These are phyloP conservation scores for Viridothelium virens DNA, from an alignment of 495 filamentous ascomycete species.

Conservation along the genomic window DNA sequence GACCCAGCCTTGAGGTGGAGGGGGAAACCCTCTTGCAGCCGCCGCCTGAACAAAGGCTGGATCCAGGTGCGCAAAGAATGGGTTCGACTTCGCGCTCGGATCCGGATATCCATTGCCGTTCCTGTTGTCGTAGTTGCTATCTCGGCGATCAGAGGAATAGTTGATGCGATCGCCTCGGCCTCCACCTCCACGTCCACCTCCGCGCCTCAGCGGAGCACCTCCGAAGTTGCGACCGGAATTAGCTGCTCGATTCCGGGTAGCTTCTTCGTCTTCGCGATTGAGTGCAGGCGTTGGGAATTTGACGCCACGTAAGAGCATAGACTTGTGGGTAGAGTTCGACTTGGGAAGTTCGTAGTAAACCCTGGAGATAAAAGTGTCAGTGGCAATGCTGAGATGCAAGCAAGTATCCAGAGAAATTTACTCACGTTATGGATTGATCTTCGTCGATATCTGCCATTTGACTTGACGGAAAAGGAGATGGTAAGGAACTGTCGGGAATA, in stretches of 20 bases:
- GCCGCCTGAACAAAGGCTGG: slow-evolving; percentile 23
- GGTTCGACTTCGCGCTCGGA: background rate
- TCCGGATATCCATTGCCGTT: slow-evolving; percentile 18
- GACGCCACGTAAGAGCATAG: slow-evolving; percentile 83
- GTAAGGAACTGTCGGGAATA: slow-evolving; percentile 62
- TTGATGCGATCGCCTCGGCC: slow-evolving; percentile 22
- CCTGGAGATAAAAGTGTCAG: slow-evolving; percentile 41
- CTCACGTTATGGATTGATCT: slow-evolving; percentile 75
- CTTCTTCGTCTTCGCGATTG: slow-evolving; percentile 62
- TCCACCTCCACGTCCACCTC: slow-evolving; percentile 13
- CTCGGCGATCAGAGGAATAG: slow-evolving; percentile 14
- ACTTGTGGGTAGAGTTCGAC: slow-evolving; percentile 69
- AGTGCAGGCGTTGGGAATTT: slow-evolving; percentile 62
- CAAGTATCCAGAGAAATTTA: slow-evolving; percentile 18
- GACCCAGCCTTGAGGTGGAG: slow-evolving; percentile 20
- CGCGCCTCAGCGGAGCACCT: slow-evolving; percentile 46
- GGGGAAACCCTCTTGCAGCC: slow-evolving; percentile 19
- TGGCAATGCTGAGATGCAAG: background rate
- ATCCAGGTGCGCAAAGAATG: slow-evolving; percentile 13
- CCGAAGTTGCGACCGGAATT: slow-evolving; percentile 56
- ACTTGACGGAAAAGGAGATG: slow-evolving; percentile 54
- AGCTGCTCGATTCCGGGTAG: slow-evolving; percentile 51
- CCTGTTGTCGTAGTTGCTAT: slow-evolving; percentile 9
- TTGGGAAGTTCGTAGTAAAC: slow-evolving; percentile 78
- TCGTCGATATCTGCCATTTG: slow-evolving; percentile 70